Base-by-base conservation (phyloP, 1,139 yeast genomes). In the Saccharomyces hybrid region DNA sequence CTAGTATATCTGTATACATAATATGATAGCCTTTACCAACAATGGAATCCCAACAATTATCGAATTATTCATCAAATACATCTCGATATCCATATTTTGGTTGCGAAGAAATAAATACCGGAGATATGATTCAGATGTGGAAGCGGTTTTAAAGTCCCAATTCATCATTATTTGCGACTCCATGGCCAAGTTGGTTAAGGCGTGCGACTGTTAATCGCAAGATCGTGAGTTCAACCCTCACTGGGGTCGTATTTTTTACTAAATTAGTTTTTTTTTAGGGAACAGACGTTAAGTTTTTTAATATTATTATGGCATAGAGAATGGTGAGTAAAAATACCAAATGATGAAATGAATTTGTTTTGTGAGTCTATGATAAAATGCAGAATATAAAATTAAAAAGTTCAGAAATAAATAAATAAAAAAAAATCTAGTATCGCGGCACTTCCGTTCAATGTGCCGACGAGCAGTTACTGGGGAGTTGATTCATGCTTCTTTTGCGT, bases 121-220 rank as follows among this genome's bases (percentile, higher is more conserved):
- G 28, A 26, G 8, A 26, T 6, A 26, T 26, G 8, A 11, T 8
- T 28, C 8, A 14, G n/a, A 16, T n/a, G 19, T 2, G 19, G 14
- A 8, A 2, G 5, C n/a, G 19, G 14, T 13, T 7, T 34, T 6
- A 4, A 8, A 8, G 16, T 14, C 5, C 5, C 4, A 38, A 7
- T 8, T 16, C n/a, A 7, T 38, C 44, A 16, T 38, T 19, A 4
- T 11, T 38, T 38, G 27, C 14, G 64, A 61, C 64, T 62, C 55
- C 65, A 58, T 62, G 65, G 65, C 65, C 65, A 62, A 61, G 62
- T 58, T 60, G 62, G 62, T 60, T 60, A 60, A 60, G 62, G 62
- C 65, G 65, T 62, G 65, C 65, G 65, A 62, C 65, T 62, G 65
- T 62, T 62, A 62, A 62, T 62, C 65, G 65, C 65, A 62, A 62